A percentile compares a stretch with the other conserved stretches of the same genome.
phyloP scores from a whole-genome alignment of 768 basidiomycete species.

The Boletus tylopilopsis region DNA sequence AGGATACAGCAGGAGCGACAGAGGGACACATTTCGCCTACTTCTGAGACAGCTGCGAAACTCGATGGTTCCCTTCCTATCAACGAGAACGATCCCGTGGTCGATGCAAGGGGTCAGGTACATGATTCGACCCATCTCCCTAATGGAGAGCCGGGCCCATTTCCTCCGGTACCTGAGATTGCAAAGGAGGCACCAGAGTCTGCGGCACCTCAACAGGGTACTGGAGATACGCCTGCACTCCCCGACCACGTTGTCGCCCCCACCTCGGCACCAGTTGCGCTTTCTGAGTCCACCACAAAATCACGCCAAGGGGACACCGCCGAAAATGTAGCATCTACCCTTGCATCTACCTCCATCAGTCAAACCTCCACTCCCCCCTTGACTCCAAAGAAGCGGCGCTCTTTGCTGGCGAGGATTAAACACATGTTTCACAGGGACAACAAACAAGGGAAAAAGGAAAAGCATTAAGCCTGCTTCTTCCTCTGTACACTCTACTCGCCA shows the following conservation, averaged over 20 bases:
- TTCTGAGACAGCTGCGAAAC: neutral
- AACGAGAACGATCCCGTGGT: constrained; percentile 30
- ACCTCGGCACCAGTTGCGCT: neutral
- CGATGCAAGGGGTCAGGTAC: constrained; percentile 11
- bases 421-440: constrained; percentile 49
- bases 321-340: neutral
- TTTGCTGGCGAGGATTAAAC: constrained; percentile 50
- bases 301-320: neutral
- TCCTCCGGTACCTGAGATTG: neutral
- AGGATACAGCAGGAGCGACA: constrained; percentile 23
- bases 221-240: neutral
- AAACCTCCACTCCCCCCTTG: constrained; percentile 22
- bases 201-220: neutral
- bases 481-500: neutral
- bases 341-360: neutral
- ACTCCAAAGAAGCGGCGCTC: constrained; percentile 50
- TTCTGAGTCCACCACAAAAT: neutral
- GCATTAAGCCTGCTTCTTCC: constrained; percentile 6
- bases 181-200: neutral
- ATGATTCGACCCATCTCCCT: constrained; percentile 5
- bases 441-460: constrained; percentile 38
- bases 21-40: constrained; percentile 12
- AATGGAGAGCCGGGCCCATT: neutral
- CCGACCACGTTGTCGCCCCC: neutral
- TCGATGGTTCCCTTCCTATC: constrained; percentile 33